Percentiles rank a stretch among this genome's conserved stretches.
Conservation (phyloP, 2,329 filamentous ascomycete species). For the Aspergillus jensenii region DNA sequence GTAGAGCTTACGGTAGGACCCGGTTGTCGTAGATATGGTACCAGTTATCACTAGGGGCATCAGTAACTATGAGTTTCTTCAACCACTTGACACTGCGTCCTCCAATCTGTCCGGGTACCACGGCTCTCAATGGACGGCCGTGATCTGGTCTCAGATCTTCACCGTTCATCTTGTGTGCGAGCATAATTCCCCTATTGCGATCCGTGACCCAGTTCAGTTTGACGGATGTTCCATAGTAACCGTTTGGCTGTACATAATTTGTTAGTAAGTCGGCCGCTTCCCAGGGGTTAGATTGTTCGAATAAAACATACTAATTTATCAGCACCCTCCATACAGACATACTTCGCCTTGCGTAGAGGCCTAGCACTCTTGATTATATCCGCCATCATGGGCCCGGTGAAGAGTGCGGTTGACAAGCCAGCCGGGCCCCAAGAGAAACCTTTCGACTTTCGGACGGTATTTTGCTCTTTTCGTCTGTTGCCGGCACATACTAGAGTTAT, state of each 20-base stretch:
- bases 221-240: slow-evolving; percentile 82
- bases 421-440: slow-evolving; percentile 93
- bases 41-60: slow-evolving; percentile 83
- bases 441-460: slow-evolving; percentile 84
- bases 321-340: slow-evolving; percentile 88
- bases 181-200: slow-evolving; percentile 76
- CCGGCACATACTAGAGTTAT: slow-evolving; percentile 90
- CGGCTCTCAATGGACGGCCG: slow-evolving; percentile 75
- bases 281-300: background rate
- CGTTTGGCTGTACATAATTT: slow-evolving; percentile 64
- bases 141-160: slow-evolving; percentile 78
- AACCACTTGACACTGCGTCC: slow-evolving; percentile 93
- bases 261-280: background rate
- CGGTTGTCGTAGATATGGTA: slow-evolving; percentile 94
- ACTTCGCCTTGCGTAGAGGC: slow-evolving; percentile 69
- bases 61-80: slow-evolving; percentile 75
- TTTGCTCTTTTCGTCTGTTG: slow-evolving; percentile 90
- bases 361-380: slow-evolving; percentile 69
- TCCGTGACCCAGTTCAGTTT: slow-evolving; percentile 89
- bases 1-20: slow-evolving; percentile 64
- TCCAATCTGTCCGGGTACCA: slow-evolving; percentile 89
- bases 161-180: slow-evolving; percentile 90
- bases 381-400: slow-evolving; percentile 76
- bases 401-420: slow-evolving; percentile 81
- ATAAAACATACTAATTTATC: slow-evolving; percentile 64